Percentiles rank a stretch among this genome's conserved stretches.
phyloP scores from a whole-genome alignment of 352 stramenopile genomes.

The Globisporangium nodosum region DNA sequence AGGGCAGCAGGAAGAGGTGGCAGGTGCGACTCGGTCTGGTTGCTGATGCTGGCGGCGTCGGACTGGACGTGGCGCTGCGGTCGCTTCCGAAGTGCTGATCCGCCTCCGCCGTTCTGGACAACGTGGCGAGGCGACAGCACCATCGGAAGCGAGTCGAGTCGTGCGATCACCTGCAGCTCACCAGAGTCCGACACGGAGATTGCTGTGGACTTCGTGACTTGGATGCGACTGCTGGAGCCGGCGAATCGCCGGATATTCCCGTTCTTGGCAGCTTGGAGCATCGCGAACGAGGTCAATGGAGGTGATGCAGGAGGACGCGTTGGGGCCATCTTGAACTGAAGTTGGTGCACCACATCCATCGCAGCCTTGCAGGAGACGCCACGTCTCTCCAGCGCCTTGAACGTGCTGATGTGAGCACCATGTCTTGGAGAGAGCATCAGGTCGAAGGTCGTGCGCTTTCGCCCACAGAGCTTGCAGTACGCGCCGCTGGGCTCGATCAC shows the following conservation, averaged over 20 bases:
- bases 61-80: background rate
- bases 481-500: slow-evolving; percentile 43
- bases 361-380: background rate
- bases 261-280: slow-evolving; percentile 1
- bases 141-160: slow-evolving; percentile 1
- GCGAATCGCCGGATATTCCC: background rate
- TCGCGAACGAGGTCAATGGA: background rate
- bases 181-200: background rate
- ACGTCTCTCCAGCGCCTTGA: background rate
- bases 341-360: background rate
- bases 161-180: background rate
- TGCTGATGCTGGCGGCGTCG: slow-evolving; percentile 4
- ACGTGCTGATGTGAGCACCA: background rate
- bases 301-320: background rate
- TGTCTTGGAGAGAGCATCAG: slow-evolving; percentile 1
- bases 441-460: slow-evolving; percentile 28
- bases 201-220: background rate
- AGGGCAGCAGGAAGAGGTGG: background rate
- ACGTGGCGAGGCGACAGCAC: slow-evolving; percentile 5
- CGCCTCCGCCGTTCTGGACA: background rate
- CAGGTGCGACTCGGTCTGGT: background rate
- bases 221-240: background rate
- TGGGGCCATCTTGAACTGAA: background rate
- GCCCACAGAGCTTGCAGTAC: slow-evolving; percentile 70
- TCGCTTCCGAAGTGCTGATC: background rate